A percentile compares a stretch with the other conserved stretches of the same genome.
phyloP scores from a whole-genome alignment of 1,139 yeast genomes.

The Taphrina flavorubra region DNA sequence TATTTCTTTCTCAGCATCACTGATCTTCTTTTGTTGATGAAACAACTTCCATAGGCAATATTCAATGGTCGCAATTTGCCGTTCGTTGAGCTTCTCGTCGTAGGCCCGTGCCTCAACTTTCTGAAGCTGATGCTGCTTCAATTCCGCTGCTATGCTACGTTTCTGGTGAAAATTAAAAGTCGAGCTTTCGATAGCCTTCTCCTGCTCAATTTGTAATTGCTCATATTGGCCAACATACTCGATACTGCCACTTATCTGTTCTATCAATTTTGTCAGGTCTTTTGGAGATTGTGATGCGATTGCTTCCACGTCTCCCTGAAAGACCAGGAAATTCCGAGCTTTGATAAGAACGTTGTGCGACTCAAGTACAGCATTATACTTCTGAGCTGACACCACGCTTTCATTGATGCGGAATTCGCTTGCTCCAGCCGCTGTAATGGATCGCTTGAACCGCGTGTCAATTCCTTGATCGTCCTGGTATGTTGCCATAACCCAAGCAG shows the following conservation, averaged over 20 bases:
- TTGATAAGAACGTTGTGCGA: constrained; percentile 84
- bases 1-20: constrained; percentile 45
- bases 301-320: constrained; percentile 96
- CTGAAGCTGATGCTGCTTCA: constrained; percentile 80
- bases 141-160: constrained; percentile 74
- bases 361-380: constrained; percentile 70
- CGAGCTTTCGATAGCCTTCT: constrained; percentile 68
- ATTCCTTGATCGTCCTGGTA: constrained; percentile 66
- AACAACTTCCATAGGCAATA: constrained; percentile 70
- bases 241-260: constrained; percentile 64
- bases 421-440: constrained; percentile 46
- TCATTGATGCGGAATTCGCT: constrained; percentile 76
- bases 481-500: constrained; percentile 81
- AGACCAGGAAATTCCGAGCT: constrained; percentile 89
- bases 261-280: constrained; percentile 76
- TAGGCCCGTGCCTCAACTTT: constrained; percentile 73
- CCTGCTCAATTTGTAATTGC: constrained; percentile 67
- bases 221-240: constrained; percentile 74
- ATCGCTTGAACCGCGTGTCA: constrained; percentile 45
- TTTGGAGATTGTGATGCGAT: constrained; percentile 85
- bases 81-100: constrained; percentile 62
- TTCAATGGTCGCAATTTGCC: constrained; percentile 56
- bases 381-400: constrained; percentile 64
- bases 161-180: constrained; percentile 71
- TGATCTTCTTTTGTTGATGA: constrained; percentile 62